Evolutionary conservation across 108 stramenopile genomes (phyloP), one percentile per base, ranked within the genome.

Genomic region (Phaeodactylum tricornutum): DNA sequence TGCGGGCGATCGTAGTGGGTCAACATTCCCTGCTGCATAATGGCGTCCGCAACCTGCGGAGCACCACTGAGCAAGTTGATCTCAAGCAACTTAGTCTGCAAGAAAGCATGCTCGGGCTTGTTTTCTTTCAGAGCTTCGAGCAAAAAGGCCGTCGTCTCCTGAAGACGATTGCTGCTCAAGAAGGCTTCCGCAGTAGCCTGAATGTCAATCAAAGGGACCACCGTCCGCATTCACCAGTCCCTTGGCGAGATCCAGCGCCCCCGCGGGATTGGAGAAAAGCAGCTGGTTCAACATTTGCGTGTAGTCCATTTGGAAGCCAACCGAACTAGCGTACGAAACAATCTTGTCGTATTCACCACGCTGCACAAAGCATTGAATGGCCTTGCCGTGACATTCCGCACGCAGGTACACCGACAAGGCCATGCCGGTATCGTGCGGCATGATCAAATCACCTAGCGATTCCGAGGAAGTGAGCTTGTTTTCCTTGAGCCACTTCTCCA

Each of bases 401-500:
- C 94, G 70, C 39, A 97, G 83, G 69, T 96, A 99, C 27, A 98
- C 92, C 47, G 84, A 84, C 45, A 97, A 77, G 1, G 99, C 99
- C 93, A 99, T 94, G 47, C 90, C 96, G 20, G 71, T 79, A 63
- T 98, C 97, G 33, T 72, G 66, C 21, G 82, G 81, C 75, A 94
- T 87, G 47, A 98, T 88, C 35, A 99, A 69, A 68, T 99, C 99
- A 37, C 99, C 99, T 28, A 99, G 84, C 16, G 68, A 53, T 66
- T 98, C 97, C 17, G 93, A 94, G 47, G 85, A 85, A 53, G 84
- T 75, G 26, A 96, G 67, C 75, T 95, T 92, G 59, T 96, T 92
- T 55, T 98, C 99, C 55, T 88, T 95, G 49, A 99, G 78, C 99
- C 99, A 99, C 62, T 98, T 98, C 79, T 99, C 97, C 70, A 99